phyloP scores from a whole-genome alignment of 1,284 basidiomycete genomes.

The Ganoderma multipileum region DNA sequence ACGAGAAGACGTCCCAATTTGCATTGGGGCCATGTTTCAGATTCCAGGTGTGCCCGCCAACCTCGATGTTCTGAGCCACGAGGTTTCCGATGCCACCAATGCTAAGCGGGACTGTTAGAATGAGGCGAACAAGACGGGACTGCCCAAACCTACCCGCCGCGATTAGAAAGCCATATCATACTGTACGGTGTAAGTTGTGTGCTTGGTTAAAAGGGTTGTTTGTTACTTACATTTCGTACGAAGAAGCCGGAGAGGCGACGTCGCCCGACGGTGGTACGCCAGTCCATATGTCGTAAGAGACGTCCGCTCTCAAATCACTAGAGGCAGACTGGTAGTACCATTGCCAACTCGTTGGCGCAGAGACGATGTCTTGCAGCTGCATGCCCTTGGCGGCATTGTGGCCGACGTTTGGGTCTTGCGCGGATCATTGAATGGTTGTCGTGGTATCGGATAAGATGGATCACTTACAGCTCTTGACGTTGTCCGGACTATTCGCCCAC shows the following conservation, averaged over 20 bases:
- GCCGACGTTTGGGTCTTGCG: slow-evolving; percentile 49
- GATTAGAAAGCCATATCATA: slow-evolving; percentile 68
- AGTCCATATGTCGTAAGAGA: slow-evolving; percentile 66
- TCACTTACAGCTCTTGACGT: slow-evolving; percentile 63
- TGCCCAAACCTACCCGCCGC: slow-evolving; percentile 54
- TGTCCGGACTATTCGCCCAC: slow-evolving; percentile 59
- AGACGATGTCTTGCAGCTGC: slow-evolving; percentile 50
- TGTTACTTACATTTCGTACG: slow-evolving; percentile 57
- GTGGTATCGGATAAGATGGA: not conserved
- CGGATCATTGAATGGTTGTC: too few relatives aligned
- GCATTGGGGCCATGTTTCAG: slow-evolving; percentile 61
- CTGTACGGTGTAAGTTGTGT: slow-evolving; percentile 35
- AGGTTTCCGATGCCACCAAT: slow-evolving; percentile 62
- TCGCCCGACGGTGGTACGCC: slow-evolving; percentile 51
- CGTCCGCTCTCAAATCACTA: slow-evolving; percentile 58
- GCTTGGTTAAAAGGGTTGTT: too few relatives aligned
- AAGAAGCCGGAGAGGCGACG: slow-evolving; percentile 55
- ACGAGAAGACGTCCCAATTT: slow-evolving; percentile 65
- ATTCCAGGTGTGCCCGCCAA: slow-evolving; percentile 63
- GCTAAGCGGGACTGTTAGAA: slow-evolving; percentile 34
- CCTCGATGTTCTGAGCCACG: slow-evolving; percentile 47
- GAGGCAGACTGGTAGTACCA: slow-evolving; percentile 59
- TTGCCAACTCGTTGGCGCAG: slow-evolving; percentile 57
- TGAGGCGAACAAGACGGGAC: not conserved
- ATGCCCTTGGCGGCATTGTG: slow-evolving; percentile 54